These are phyloP conservation scores for Auriscalpium microsporum DNA, from an alignment of 768 basidiomycete genomes.

Conservation along the genomic window DNA sequence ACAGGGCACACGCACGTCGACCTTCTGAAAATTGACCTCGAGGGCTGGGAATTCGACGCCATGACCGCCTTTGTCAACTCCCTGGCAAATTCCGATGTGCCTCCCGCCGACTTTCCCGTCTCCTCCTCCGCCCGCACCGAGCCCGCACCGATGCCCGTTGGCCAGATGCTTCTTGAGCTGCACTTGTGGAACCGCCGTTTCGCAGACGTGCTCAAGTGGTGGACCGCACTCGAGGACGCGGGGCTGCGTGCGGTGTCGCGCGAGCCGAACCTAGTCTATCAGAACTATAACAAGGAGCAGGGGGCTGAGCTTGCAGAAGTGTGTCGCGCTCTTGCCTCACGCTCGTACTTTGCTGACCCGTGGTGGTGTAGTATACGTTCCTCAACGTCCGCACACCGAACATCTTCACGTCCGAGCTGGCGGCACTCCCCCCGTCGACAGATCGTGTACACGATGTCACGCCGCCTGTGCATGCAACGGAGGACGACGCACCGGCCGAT, in stretches of 20 bases:
- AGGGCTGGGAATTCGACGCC: slow-evolving; percentile 40
- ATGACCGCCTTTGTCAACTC: slow-evolving; percentile 32
- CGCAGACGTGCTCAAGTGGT: slow-evolving; percentile 30
- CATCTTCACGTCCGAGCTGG: background rate
- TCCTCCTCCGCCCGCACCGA: background rate
- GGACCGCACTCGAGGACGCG: slow-evolving; percentile 37
- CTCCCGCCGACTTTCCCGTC: slow-evolving; percentile 4
- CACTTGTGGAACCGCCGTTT: slow-evolving; percentile 24
- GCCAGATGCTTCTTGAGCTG: slow-evolving; percentile 40
- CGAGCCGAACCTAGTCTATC: slow-evolving; percentile 30
- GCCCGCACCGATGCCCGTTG: slow-evolving; percentile 25
- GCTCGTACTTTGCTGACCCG: background rate
- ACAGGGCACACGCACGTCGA: slow-evolving; percentile 29
- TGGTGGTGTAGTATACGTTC: slow-evolving; percentile 23
- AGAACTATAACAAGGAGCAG: slow-evolving; percentile 20
- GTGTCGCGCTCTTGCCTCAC: slow-evolving; percentile 1
- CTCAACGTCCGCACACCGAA: slow-evolving; percentile 22
- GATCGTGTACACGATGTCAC: background rate
- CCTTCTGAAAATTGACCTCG: slow-evolving; percentile 38
- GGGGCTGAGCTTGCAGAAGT: slow-evolving; percentile 26
- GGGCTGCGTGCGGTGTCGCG: slow-evolving; percentile 41
- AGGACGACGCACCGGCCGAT: background rate
- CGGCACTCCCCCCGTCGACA: background rate
- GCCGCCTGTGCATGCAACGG: background rate
- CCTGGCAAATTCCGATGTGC: slow-evolving; percentile 26